These are phyloP conservation scores for Echinosophora koreensis DNA, from an alignment of 306 rosid species.

Conservation along the genomic window DNA sequence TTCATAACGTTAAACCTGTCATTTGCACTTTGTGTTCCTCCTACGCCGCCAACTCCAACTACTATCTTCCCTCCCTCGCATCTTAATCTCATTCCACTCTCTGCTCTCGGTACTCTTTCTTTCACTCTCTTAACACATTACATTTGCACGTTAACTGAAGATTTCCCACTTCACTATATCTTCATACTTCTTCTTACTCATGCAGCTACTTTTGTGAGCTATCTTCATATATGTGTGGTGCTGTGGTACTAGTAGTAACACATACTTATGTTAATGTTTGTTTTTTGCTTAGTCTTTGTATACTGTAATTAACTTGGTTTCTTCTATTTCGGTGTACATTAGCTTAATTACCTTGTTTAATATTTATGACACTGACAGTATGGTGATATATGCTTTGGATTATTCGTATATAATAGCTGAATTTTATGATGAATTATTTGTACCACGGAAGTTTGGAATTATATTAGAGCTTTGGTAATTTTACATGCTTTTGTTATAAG, in stretches of 20 bases:
- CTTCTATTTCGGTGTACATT: conserved; percentile 7
- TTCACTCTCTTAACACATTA: neutral
- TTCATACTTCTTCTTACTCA: neutral
- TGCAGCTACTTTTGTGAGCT: neutral
- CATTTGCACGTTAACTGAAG: conserved; percentile 24
- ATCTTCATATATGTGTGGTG: neutral
- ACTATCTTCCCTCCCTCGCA: neutral
- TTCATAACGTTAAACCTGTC: conserved; percentile 51
- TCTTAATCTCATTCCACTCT: neutral
- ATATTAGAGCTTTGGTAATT: neutral
- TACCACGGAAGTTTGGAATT: neutral
- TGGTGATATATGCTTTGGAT: neutral
- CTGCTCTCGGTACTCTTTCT: neutral
- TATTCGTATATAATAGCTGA: neutral
- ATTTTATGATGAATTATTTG: conserved; percentile 6
- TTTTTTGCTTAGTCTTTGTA: neutral
- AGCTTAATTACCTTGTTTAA: neutral
- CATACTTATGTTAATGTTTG: neutral
- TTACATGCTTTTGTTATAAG: neutral
- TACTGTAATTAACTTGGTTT: neutral
- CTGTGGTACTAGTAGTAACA: neutral
- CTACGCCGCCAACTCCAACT: conserved; percentile 54
- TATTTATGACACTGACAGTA: no score
- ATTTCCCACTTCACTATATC: neutral
- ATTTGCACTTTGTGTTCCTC: neutral